These are phyloP conservation scores for Syzygium jambos DNA, from an alignment of 345 rosid species.

Conservation along the genomic window DNA sequence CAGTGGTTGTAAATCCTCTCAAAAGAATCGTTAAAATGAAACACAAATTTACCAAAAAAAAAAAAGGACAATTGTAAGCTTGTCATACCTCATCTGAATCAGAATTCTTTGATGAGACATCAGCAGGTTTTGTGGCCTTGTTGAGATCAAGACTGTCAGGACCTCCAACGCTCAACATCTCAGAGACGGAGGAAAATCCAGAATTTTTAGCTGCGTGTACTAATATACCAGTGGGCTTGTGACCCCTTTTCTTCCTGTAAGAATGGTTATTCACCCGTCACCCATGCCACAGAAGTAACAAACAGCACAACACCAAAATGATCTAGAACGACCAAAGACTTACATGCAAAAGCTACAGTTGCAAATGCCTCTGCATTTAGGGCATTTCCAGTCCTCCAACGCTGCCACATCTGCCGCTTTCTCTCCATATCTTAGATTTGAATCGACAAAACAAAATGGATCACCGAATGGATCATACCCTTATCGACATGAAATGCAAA, in stretches of 20 bases:
- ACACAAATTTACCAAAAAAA: neutral
- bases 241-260: slow-evolving; percentile 67
- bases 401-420: slow-evolving; percentile 38
- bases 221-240: slow-evolving; percentile 61
- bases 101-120: slow-evolving; percentile 18
- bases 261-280: neutral
- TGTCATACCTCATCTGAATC: slow-evolving; percentile 17
- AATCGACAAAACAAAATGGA: neutral
- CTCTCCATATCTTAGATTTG: slow-evolving; percentile 60
- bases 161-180: slow-evolving; percentile 42
- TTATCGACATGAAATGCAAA: neutral
- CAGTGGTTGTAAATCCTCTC: neutral
- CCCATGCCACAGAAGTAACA: neutral
- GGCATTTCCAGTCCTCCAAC: slow-evolving; percentile 59
- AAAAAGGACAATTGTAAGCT: neutral
- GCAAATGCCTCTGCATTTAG: slow-evolving; percentile 73
- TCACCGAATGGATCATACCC: neutral
- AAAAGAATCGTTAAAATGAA: neutral
- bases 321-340: slow-evolving; percentile 3
- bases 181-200: slow-evolving; percentile 70
- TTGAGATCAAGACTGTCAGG: slow-evolving; percentile 17
- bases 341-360: slow-evolving; percentile 84
- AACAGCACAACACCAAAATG: neutral
- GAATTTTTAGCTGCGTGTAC: slow-evolving; percentile 47
- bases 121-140: slow-evolving; percentile 5